Evolutionary conservation across 1,284 basidiomycete species (phyloP), one percentile per base, ranked within the genome.

Genomic region (Lignosus rhinocerotis): DNA sequence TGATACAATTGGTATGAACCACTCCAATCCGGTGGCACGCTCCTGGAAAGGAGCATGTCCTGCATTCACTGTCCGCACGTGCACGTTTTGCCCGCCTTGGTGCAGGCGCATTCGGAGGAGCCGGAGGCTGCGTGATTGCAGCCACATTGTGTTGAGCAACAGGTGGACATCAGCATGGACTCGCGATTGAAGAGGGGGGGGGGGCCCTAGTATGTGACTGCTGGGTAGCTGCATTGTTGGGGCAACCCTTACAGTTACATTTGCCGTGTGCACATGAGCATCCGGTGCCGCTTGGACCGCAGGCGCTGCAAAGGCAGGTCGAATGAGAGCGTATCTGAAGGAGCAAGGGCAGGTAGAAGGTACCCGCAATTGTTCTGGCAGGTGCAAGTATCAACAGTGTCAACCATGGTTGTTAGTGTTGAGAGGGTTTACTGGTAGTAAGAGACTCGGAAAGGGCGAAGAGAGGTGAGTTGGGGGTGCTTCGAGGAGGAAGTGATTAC

Each of bases 331-430:
- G 8, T 8, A 8, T n/a, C 32, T 6, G 5, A 19, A 12, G 30
- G 6, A 17, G 1, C 12, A 9, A 17, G 3, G 10, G 16, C 12
- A 5, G 32, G 39, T 21, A 31, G 19, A 17, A 60, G 69, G 3
- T 52, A 71, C 70, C 58, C 49, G 68, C 70, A 71, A 58, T 52
- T 58, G 58, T 62, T 64, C 58, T 67, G 61, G 57, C 70, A 71
- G 38, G 64, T 59, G 58, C 70, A 69, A 46, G 66, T 60, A 51
- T 59, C 61, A 36, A 42, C 61, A 46, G 66, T 60, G 50, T 59
- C 61, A 36, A 42, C 61, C 55, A 59, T 65, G 36, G 30, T 55
- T 48, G 17, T 48, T 14, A n/a, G 39, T 21, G 45, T 55, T 39
- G 36, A 39, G 54, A 25, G 39, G 7, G 19, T 4, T 21, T 51